Percentiles rank a stretch among this genome's conserved stretches.
Evolutionary conservation across 768 basidiomycete species (phyloP).

Genomic region (Dentipellis fragilis): DNA sequence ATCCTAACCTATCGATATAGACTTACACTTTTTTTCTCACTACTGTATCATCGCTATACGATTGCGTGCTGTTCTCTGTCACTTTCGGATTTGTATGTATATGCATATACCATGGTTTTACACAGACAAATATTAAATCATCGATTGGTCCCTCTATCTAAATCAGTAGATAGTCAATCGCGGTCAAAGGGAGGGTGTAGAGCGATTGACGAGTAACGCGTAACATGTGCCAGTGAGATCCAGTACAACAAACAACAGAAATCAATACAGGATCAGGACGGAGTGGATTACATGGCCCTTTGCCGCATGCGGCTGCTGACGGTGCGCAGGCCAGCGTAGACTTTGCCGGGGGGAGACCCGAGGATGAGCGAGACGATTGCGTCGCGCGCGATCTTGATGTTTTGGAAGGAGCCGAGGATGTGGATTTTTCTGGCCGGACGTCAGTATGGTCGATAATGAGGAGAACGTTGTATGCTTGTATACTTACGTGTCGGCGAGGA

Average conservation of each 20-base stretch:
- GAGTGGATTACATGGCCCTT: slow-evolving; percentile 53
- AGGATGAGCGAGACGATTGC: slow-evolving; percentile 93
- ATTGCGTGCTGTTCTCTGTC: neutral
- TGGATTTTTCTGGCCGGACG: slow-evolving; percentile 76
- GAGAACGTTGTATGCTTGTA: neutral
- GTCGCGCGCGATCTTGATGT: slow-evolving; percentile 95
- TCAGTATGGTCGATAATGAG: slow-evolving; percentile 1
- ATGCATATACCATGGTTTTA: too few species aligned
- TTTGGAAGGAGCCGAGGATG: slow-evolving; percentile 96
- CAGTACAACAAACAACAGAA: neutral
- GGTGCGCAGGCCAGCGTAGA: slow-evolving; percentile 83
- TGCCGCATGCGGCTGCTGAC: slow-evolving; percentile 92
- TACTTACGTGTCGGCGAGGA: slow-evolving; percentile 91
- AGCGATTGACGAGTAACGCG: too few species aligned
- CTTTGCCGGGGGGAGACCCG: slow-evolving; percentile 91
- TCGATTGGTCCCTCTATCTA: too few species aligned
- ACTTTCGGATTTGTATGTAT: too few species aligned
- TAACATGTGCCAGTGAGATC: too few species aligned
- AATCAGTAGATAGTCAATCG: too few species aligned
- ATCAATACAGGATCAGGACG: neutral
- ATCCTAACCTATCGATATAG: neutral
- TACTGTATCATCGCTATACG: neutral
- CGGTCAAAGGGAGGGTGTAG: too few species aligned
- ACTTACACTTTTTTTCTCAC: neutral
- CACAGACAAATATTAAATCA: too few species aligned